These are phyloP conservation scores for Nitzschia putrida DNA, from an alignment of 108 stramenopile species.

Conservation along the genomic window DNA sequence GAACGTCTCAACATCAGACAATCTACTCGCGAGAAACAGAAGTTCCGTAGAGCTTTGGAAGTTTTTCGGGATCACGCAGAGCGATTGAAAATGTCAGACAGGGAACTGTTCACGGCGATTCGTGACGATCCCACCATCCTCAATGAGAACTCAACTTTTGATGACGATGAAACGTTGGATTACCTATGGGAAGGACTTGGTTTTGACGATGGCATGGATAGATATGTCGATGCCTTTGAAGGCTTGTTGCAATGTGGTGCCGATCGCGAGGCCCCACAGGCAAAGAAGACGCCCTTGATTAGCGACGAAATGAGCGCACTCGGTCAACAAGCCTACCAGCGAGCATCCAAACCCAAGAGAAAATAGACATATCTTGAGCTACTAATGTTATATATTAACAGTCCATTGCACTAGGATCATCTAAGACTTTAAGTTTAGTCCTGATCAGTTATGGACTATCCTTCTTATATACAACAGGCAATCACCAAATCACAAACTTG, in stretches of 20 bases:
- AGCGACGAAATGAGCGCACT: too few relatives aligned
- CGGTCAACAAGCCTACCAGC: too few relatives aligned
- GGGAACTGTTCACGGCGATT: slow-evolving; percentile 17
- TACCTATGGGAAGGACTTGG: background rate
- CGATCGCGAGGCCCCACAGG: background rate
- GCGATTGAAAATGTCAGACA: slow-evolving; percentile 1
- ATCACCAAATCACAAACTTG: too few relatives aligned
- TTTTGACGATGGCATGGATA: slow-evolving; percentile 8
- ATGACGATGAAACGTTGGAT: slow-evolving; percentile 15
- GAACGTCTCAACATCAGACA: background rate
- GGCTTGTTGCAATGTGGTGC: slow-evolving; percentile 1
- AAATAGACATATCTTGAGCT: too few relatives aligned
- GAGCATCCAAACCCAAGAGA: too few relatives aligned
- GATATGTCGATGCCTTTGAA: slow-evolving; percentile 21
- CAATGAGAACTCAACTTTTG: slow-evolving; percentile 3
- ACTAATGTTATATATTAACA: too few relatives aligned
- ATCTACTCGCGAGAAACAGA: background rate
- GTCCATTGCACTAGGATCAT: too few relatives aligned
- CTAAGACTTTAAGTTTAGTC: too few relatives aligned
- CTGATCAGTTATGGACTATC: too few relatives aligned
- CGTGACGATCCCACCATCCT: slow-evolving; percentile 19
- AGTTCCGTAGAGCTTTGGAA: slow-evolving; percentile 3
- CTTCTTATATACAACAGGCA: too few relatives aligned
- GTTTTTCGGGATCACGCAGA: slow-evolving; percentile 11
- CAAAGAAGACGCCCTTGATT: too few relatives aligned